phyloP scores from a whole-genome alignment of 179 eudicot species.

The Beta lomatogona region DNA sequence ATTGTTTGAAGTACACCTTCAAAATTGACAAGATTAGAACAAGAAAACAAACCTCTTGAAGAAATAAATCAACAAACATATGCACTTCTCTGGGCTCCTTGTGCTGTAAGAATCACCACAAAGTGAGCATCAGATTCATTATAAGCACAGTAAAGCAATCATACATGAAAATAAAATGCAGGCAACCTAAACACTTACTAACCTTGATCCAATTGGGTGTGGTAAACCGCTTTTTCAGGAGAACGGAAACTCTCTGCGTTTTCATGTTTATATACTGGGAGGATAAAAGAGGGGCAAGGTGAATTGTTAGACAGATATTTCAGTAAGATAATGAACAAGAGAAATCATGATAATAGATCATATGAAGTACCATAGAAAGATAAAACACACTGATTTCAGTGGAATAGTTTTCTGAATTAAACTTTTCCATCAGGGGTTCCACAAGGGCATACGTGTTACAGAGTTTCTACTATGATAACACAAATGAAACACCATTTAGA shows the following conservation, averaged over 20 bases:
- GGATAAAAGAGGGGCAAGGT: conserved; percentile 10
- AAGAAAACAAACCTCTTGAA: conserved; percentile 73
- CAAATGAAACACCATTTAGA: neutral
- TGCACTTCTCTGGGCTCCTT: conserved; percentile 99
- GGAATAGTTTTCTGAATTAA: neutral
- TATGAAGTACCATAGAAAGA: neutral
- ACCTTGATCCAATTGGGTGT: conserved; percentile 99
- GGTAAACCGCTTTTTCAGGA: conserved; percentile 82
- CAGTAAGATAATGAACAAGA: neutral
- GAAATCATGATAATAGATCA: conserved; percentile 1
- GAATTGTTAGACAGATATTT: neutral
- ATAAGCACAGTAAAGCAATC: conserved; percentile 2
- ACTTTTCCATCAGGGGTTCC: neutral
- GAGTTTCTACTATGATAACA: neutral
- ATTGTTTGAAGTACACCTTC: neutral
- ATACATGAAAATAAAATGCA: neutral
- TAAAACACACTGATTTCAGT: neutral
- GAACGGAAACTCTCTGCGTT: conserved; percentile 82
- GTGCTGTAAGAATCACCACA: conserved; percentile 64
- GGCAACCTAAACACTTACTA: conserved; percentile 29
- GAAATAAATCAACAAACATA: conserved; percentile 96
- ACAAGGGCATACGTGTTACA: neutral
- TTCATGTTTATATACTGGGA: conserved; percentile 84
- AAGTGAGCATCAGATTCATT: conserved; percentile 14
- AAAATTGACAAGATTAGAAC: conserved; percentile 1